Evolutionary conservation across 345 rosid genomes (phyloP).

Genomic region (Zanthoxylum bungeanum): DNA sequence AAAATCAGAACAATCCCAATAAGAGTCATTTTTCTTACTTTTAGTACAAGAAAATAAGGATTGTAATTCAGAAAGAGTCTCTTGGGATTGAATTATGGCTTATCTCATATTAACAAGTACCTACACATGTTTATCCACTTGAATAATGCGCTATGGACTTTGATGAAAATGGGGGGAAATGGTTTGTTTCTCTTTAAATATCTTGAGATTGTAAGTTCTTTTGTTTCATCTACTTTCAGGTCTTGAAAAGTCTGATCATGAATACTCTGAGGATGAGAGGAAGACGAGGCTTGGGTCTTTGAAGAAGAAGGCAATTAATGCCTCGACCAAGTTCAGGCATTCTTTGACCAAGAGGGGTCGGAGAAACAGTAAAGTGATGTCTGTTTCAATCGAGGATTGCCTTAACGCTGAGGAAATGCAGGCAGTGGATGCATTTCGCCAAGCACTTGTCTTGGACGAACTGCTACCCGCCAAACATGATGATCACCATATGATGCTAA

Average conservation of each 20-base stretch:
- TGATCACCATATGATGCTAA: conserved; percentile 79
- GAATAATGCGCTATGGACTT: no score
- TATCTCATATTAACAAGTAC: no score
- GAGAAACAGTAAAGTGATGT: conserved; percentile 61
- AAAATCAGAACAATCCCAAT: no score
- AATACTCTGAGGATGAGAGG: conserved; percentile 61
- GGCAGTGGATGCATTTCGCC: conserved; percentile 85
- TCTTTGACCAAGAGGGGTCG: conserved; percentile 68
- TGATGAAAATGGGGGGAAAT: no score
- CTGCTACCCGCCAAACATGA: conserved; percentile 72
- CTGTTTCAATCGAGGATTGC: conserved; percentile 57
- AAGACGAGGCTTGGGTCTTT: conserved; percentile 60
- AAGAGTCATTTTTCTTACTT: no score
- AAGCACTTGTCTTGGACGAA: conserved; percentile 78
- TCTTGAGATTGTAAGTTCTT: no score
- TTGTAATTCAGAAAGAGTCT: no score
- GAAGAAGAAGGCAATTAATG: conserved; percentile 74
- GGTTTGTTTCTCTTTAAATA: no score
- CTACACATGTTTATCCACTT: not conserved
- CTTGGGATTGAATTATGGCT: no score
- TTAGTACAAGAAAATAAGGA: no score
- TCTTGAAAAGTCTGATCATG: conserved; percentile 35
- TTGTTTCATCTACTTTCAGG: conserved; percentile 27
- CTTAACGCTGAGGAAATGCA: conserved; percentile 71
- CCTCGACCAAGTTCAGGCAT: conserved; percentile 71